Base-by-base conservation (phyloP, 2,329 filamentous ascomycete species). In the Fusarium sp. region DNA sequence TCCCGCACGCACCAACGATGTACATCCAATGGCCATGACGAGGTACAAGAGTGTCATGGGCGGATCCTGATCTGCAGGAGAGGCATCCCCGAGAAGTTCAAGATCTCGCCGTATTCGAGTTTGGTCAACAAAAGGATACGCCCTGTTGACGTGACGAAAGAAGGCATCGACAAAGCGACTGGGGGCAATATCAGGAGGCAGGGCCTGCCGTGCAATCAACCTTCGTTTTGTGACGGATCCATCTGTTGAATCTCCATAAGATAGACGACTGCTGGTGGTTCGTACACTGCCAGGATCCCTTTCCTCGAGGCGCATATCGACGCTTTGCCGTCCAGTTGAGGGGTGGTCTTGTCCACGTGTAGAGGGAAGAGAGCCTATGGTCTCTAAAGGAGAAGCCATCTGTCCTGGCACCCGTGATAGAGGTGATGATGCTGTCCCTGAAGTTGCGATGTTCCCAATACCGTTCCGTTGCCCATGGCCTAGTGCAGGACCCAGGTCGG, bases 1-100 rank as follows among this genome's bases (percentile, higher is more conserved):
- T 2, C 83, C 83, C 3, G 82, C 83, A 3, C 84, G 77, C 65
- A 84, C 80, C 22, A 85, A 72, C 0, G 83, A 85, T 0, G 83
- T 84, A 56, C 81, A 83, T 0, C 84, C 84, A 41, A 86, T 84
- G 29, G 84, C 83, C 81, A 85, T 84, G 69, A 85, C 79, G 8
- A 85, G 80, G 65, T 83, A 83, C 6, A 84, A 68, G 8, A 83
- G 62, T 8, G 81, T 84, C 58, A 76, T 71, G 18, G 72, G 70
- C 25, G 75, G 74, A 46, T 76, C 75, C 49, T 72, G 71, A 45
- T 71, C 70, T 7, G 55, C 65, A 8, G 80, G 79, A 35, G 79
- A 79, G 27, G 75, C 65, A 38, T 79, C 78, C 9, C 76, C 72
- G 9, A 75, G 64, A 11, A 75, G 63, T 61, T 84, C 81, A 10